Conservation (phyloP, 1,139 yeast genomes). For the Yamadazyma jaroonii region DNA sequence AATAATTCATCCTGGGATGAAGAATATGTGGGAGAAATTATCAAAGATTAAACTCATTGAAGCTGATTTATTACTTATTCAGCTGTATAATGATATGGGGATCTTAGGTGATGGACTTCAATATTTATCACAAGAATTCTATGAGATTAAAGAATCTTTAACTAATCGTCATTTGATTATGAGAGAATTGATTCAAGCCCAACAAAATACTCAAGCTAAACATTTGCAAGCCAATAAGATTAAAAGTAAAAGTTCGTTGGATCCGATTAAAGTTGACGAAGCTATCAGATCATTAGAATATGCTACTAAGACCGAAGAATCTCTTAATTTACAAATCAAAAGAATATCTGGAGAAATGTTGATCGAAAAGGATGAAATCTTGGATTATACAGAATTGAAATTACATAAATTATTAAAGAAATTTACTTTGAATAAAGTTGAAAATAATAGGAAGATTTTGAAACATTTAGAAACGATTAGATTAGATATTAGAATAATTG, state of each 20-base stretch:
- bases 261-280: slow-evolving; percentile 88
- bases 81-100: slow-evolving; percentile 73
- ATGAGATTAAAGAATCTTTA: slow-evolving; percentile 85
- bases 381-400: slow-evolving; percentile 54
- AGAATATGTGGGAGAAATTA: slow-evolving; percentile 77
- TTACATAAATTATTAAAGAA: slow-evolving; percentile 54
- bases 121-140: slow-evolving; percentile 68
- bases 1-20: slow-evolving; percentile 61
- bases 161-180: slow-evolving; percentile 89
- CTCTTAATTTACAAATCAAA: slow-evolving; percentile 68
- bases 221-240: slow-evolving; percentile 75
- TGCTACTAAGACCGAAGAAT: slow-evolving; percentile 77
- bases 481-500: slow-evolving; percentile 71
- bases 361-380: slow-evolving; percentile 61
- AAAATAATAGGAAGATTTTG: slow-evolving; percentile 80
- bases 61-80: slow-evolving; percentile 75
- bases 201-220: slow-evolving; percentile 64
- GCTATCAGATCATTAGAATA: slow-evolving; percentile 77
- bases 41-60: slow-evolving; percentile 65
- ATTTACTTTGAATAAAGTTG: slow-evolving; percentile 70
- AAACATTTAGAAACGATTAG: slow-evolving; percentile 74
- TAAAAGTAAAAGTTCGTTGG: slow-evolving; percentile 71
- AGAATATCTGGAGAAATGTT: slow-evolving; percentile 86
- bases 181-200: slow-evolving; percentile 84
- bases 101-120: slow-evolving; percentile 74